A percentile compares a stretch with the other conserved stretches of the same genome.
Conservation (phyloP, 352 stramenopile genomes). For the Elongisporangium undulatum region DNA sequence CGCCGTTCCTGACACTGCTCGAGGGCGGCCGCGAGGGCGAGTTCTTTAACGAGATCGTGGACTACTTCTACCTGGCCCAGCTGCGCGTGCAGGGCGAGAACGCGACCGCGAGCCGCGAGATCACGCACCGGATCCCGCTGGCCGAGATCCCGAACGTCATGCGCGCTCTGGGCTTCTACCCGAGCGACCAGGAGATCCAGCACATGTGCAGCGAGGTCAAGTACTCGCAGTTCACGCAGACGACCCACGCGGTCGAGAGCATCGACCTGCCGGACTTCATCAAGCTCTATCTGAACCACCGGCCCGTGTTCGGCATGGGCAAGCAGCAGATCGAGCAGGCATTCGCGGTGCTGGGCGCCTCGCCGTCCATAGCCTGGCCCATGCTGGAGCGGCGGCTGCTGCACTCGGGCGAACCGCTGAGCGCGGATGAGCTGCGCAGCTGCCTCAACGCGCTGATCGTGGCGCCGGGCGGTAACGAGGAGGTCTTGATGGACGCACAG, state of each 20-base stretch:
- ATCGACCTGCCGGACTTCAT: constrained; percentile 79
- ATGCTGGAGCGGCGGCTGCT: constrained; percentile 59
- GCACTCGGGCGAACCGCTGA: constrained; percentile 74
- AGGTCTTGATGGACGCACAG: constrained; percentile 28
- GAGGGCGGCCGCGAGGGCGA: constrained; percentile 77
- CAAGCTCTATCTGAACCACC: constrained; percentile 92
- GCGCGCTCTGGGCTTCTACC: constrained; percentile 91
- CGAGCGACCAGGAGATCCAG: constrained; percentile 88
- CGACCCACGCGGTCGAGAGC: constrained; percentile 56
- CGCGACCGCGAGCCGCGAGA: constrained; percentile 62
- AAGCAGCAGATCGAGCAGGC: constrained; percentile 77
- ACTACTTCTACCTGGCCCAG: constrained; percentile 95
- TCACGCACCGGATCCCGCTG: constrained; percentile 72
- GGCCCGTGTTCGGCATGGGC: constrained; percentile 82
- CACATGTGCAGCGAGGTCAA: constrained; percentile 87
- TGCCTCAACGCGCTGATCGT: constrained; percentile 72
- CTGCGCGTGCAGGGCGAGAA: constrained; percentile 89
- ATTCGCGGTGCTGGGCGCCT: constrained; percentile 45
- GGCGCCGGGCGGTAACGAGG: constrained; percentile 19
- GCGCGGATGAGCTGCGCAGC: constrained; percentile 72
- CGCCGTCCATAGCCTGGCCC: constrained; percentile 48
- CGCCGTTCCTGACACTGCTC: constrained; percentile 82
- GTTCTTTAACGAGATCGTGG: constrained; percentile 90
- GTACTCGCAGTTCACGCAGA: constrained; percentile 77
- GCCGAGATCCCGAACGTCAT: constrained; percentile 91